Evolutionary conservation across 2,329 filamentous ascomycete species (phyloP).

Genomic region (Aureobasidium sp.): DNA sequence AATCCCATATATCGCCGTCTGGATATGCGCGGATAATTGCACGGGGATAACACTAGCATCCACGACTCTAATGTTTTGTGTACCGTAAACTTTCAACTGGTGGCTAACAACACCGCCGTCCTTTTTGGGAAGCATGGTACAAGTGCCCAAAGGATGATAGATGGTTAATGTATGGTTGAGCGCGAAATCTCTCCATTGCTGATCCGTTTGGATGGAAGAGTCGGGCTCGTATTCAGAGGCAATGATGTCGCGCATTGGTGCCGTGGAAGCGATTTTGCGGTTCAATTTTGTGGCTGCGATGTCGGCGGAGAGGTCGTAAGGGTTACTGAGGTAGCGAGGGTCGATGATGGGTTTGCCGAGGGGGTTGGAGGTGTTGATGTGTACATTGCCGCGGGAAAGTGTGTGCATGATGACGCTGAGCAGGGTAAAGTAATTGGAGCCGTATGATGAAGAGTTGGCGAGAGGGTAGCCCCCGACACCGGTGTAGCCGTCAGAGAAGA

Average conservation of each 20-base stretch:
- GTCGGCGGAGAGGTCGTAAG: conserved; percentile 18
- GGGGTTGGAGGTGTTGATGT: conserved; percentile 24
- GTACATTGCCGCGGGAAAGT: conserved; percentile 24
- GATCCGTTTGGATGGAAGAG: background rate
- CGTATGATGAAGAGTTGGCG: background rate
- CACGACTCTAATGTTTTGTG: conserved; percentile 17
- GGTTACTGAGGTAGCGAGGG: conserved; percentile 25
- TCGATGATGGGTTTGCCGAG: conserved; percentile 25
- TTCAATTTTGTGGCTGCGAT: conserved; percentile 27
- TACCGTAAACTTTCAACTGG: conserved; percentile 19
- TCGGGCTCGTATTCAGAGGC: conserved; percentile 25
- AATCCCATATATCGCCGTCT: conserved; percentile 18
- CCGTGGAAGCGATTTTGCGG: conserved; percentile 23
- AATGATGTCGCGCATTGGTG: conserved; percentile 22
- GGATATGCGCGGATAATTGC: conserved; percentile 20
- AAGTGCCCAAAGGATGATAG: conserved; percentile 26
- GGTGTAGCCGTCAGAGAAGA: conserved; percentile 18
- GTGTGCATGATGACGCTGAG: conserved; percentile 27
- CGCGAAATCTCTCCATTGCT: conserved; percentile 21
- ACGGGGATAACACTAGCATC: conserved; percentile 20
- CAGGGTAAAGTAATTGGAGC: conserved; percentile 21
- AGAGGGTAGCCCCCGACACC: conserved; percentile 28
- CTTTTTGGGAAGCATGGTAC: conserved; percentile 24
- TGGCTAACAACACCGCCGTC: conserved; percentile 20
- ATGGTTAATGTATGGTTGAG: conserved; percentile 21